Conservation (phyloP, 1,284 basidiomycete genomes). For the Moniliophthora roreri region DNA sequence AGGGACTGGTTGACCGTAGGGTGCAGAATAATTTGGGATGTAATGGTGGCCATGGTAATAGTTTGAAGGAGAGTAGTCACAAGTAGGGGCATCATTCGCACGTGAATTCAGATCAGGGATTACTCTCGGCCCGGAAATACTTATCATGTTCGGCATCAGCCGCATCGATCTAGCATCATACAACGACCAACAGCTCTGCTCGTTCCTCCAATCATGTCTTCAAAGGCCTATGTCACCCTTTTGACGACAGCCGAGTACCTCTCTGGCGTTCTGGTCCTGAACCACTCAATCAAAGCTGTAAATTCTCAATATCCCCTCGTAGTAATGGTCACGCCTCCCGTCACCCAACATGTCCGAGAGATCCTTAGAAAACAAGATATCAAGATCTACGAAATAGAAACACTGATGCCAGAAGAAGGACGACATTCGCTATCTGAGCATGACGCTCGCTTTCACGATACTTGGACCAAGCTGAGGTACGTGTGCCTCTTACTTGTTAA, state of each 20-base stretch:
- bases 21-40: slow-evolving; percentile 82
- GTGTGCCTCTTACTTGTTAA: slow-evolving; percentile 14
- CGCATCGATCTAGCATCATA: too few relatives aligned
- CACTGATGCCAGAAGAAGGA: slow-evolving; percentile 56
- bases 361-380: slow-evolving; percentile 60
- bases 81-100: too few relatives aligned
- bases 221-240: slow-evolving; percentile 43
- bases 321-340: slow-evolving; percentile 72
- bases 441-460: slow-evolving; percentile 77
- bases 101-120: too few relatives aligned
- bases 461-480: slow-evolving; percentile 90
- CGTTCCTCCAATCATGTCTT: too few relatives aligned
- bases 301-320: slow-evolving; percentile 78
- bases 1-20: slow-evolving; percentile 76
- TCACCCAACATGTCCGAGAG: slow-evolving; percentile 54
- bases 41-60: slow-evolving; percentile 55
- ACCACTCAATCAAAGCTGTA: slow-evolving; percentile 63
- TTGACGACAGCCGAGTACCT: slow-evolving; percentile 72
- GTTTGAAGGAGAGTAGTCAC: not conserved
- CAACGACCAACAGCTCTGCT: too few relatives aligned
- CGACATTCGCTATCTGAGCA: slow-evolving; percentile 46
- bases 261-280: slow-evolving; percentile 72
- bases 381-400: slow-evolving; percentile 55
- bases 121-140: too few relatives aligned
- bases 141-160: too few relatives aligned